Percentiles rank a stretch among this genome's conserved stretches.
Conservation (phyloP, 129 eudicot genomes). For the Chrysanthemum makinoi region DNA sequence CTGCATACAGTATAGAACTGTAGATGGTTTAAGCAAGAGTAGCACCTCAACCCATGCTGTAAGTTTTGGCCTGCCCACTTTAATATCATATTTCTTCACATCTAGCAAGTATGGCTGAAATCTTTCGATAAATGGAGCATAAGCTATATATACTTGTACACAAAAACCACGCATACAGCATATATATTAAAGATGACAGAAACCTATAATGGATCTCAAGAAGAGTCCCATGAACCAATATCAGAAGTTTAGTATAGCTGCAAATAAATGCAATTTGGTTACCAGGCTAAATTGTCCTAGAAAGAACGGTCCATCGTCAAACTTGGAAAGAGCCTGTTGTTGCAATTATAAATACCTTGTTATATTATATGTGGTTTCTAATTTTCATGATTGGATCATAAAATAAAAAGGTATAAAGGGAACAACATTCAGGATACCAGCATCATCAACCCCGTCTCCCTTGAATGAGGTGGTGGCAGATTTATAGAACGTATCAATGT, state of each 20-base stretch:
- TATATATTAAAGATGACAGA: neutral
- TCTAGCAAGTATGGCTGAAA: conserved; percentile 58
- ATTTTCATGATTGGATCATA: neutral
- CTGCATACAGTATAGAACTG: neutral
- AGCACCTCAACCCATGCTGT: conserved; percentile 79
- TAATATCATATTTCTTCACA: conserved; percentile 65
- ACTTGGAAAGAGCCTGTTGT: conserved; percentile 67
- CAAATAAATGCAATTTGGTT: conserved; percentile 21
- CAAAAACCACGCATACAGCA: neutral
- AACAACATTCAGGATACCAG: conserved; percentile 32
- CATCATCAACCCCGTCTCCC: conserved; percentile 46
- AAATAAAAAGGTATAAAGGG: neutral
- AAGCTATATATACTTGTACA: conserved; percentile 82
- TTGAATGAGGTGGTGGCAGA: conserved; percentile 52
- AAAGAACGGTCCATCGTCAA: conserved; percentile 70
- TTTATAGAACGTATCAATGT: conserved; percentile 45
- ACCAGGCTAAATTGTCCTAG: conserved; percentile 78
- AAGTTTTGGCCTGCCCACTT: conserved; percentile 65
- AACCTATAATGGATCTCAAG: too few relatives aligned
- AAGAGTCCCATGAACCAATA: neutral
- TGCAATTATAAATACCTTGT: neutral
- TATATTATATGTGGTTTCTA: neutral
- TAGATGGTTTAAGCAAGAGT: neutral
- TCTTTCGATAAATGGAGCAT: conserved; percentile 86
- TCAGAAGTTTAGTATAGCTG: conserved; percentile 14